A percentile compares a stretch with the other conserved stretches of the same genome.
Conservation (phyloP, 163 green algal genomes). For the Volvox carteri region DNA sequence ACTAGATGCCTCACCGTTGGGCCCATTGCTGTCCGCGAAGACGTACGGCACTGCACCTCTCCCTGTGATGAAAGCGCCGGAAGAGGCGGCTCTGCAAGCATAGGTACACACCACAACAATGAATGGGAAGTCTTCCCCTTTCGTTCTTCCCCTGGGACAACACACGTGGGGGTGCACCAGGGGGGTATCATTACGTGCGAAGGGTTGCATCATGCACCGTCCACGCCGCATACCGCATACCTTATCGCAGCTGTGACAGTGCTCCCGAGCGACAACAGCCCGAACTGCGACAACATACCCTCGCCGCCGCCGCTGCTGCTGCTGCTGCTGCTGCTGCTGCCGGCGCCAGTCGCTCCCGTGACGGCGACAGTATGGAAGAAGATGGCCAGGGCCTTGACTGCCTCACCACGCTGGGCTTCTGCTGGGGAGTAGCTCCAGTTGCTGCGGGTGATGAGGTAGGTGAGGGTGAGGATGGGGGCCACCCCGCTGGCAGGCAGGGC, state of each 20-base stretch:
- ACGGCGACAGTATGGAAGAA: not conserved
- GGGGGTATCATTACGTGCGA: too few species aligned
- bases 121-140: too few species aligned
- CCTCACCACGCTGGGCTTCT: slow-evolving; percentile 36
- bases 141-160: too few species aligned
- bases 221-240: too few species aligned
- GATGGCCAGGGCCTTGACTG: not conserved
- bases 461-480: slow-evolving; percentile 27
- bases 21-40: not conserved
- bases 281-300: not conserved
- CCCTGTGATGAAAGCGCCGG: not conserved
- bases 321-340: not conserved
- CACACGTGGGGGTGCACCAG: too few species aligned
- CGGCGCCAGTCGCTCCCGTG: not conserved
- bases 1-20: slow-evolving; percentile 22
- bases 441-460: slow-evolving; percentile 42
- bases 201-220: too few species aligned
- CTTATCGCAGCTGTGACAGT: not conserved
- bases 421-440: not conserved
- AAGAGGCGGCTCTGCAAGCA: not conserved
- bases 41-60: not conserved
- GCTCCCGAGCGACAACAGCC: slow-evolving; percentile 5
- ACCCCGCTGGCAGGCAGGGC: slow-evolving; percentile 2
- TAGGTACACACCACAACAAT: too few species aligned
- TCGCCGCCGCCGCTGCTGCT: not conserved